A percentile compares a stretch with the other conserved stretches of the same genome.
Evolutionary conservation across 1,284 basidiomycete genomes (phyloP).

Genomic region (Pholiota adiposa): DNA sequence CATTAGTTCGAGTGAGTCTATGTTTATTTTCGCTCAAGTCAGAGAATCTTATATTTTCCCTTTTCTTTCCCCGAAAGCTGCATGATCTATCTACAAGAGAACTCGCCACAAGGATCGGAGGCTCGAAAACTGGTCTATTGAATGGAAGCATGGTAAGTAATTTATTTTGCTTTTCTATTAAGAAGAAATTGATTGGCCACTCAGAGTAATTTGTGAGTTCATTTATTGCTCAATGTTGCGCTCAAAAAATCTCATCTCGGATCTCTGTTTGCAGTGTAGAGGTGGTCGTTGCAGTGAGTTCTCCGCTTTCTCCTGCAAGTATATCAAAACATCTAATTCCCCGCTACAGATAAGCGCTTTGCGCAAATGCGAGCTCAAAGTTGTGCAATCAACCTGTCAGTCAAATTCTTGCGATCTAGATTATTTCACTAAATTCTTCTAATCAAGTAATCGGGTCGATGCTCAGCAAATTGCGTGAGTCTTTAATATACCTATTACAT

Average conservation of each 20-base stretch:
- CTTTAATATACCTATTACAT: background rate
- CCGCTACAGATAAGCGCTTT: slow-evolving; percentile 72
- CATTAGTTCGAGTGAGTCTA: slow-evolving; percentile 72
- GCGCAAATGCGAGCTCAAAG: slow-evolving; percentile 80
- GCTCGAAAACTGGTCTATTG: slow-evolving; percentile 76
- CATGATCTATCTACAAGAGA: slow-evolving; percentile 84
- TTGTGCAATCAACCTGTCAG: slow-evolving; percentile 83
- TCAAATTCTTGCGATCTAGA: slow-evolving; percentile 7
- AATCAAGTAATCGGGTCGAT: slow-evolving; percentile 77
- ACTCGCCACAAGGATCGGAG: slow-evolving; percentile 75
- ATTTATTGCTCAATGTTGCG: no score
- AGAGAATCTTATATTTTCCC: background rate
- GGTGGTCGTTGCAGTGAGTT: slow-evolving; percentile 69
- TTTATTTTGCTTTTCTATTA: no score
- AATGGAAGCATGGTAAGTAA: slow-evolving; percentile 77
- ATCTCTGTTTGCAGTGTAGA: slow-evolving; percentile 56
- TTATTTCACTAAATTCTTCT: background rate
- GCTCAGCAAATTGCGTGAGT: slow-evolving; percentile 74
- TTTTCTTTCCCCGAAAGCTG: slow-evolving; percentile 43
- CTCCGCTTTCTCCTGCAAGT: background rate
- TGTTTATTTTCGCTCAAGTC: background rate
- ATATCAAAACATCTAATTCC: background rate
- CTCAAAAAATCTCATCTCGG: no score
- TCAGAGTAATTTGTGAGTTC: slow-evolving; percentile 74
- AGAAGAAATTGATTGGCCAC: background rate